Percentiles rank a stretch among this genome's conserved stretches.
Evolutionary conservation across 805 yeast genomes (phyloP).

Genomic region (Teunomyces atbi): DNA sequence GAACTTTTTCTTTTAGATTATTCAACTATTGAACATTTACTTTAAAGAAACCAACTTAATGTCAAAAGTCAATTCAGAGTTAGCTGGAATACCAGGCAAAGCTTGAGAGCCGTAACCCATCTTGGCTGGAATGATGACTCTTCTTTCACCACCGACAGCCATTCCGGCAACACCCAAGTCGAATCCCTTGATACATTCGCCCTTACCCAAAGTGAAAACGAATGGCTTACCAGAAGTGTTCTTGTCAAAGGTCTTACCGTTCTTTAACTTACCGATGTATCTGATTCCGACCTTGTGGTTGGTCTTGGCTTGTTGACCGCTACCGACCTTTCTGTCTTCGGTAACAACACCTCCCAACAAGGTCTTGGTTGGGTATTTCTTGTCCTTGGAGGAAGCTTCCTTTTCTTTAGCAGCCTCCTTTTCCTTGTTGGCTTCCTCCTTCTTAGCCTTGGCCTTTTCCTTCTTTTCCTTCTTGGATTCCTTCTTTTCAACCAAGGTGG

Average conservation of each 20-base stretch:
- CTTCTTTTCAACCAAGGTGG: conserved; percentile 28
- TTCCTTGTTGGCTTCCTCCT: conserved; percentile 17
- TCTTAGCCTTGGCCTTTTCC: conserved; percentile 17
- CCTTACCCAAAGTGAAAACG: conserved; percentile 85
- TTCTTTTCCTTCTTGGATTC: conserved; percentile 24
- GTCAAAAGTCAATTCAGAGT: conserved; percentile 94
- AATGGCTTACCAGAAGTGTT: conserved; percentile 98
- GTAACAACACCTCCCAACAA: conserved; percentile 89
- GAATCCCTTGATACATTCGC: conserved; percentile 98
- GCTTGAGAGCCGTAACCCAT: conserved; percentile 95
- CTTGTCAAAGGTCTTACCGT: conserved; percentile 95
- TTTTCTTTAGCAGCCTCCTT: conserved; percentile 16
- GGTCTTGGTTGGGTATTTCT: conserved; percentile 70
- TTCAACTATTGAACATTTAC: conserved; percentile 33
- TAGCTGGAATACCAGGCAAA: conserved; percentile 96
- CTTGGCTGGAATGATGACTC: conserved; percentile 92
- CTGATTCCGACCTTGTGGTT: conserved; percentile 94
- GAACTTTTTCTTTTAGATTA: neutral
- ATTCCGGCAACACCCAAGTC: conserved; percentile 98
- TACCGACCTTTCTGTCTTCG: conserved; percentile 90
- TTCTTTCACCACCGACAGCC: conserved; percentile 99
- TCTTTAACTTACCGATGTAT: conserved; percentile 95
- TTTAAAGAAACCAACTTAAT: conserved; percentile 89
- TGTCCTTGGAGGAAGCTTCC: conserved; percentile 19
- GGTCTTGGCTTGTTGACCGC: conserved; percentile 82